phyloP scores from a whole-genome alignment of 1,139 yeast genomes.

The Tardiomyces digboiensis region DNA sequence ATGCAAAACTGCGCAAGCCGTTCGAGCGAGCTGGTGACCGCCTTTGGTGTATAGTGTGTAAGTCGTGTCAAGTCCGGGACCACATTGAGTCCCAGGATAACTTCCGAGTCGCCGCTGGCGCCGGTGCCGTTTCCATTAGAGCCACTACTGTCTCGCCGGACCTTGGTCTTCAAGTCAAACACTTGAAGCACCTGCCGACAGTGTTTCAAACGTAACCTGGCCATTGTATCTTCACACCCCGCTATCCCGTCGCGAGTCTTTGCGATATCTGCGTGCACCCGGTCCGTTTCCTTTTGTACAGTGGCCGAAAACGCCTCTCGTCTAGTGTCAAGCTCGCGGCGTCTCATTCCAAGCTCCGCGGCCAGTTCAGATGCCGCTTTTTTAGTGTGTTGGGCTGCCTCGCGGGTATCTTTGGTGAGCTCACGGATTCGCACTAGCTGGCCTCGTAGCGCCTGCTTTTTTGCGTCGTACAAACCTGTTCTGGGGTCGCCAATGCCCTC shows the following conservation, averaged over 20 bases:
- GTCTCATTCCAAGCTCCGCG: not conserved
- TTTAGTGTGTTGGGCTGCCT: too few species aligned
- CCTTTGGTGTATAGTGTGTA: constrained; percentile 19
- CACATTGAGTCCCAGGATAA: not conserved
- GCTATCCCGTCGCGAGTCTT: not conserved
- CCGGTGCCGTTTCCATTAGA: not conserved
- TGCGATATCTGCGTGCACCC: not conserved
- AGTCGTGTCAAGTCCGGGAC: constrained; percentile 24
- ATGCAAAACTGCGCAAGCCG: constrained; percentile 22
- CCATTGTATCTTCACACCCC: not conserved
- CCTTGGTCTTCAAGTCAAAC: not conserved
- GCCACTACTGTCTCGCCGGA: not conserved
- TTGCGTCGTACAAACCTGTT: not conserved
- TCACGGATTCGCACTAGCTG: not conserved
- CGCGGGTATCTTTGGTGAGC: not conserved
- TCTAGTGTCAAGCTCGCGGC: not conserved
- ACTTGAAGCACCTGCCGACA: not conserved
- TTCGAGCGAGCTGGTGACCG: constrained; percentile 25
- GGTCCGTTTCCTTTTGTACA: not conserved
- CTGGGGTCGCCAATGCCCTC: not conserved
- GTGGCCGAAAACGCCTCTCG: not conserved
- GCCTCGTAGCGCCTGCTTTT: not conserved
- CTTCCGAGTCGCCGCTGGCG: not conserved
- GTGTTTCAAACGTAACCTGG: not conserved
- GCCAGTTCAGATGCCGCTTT: too few species aligned